Conservation (phyloP, 148 eudicot genomes). For the Fagopyrum homotropicum region DNA sequence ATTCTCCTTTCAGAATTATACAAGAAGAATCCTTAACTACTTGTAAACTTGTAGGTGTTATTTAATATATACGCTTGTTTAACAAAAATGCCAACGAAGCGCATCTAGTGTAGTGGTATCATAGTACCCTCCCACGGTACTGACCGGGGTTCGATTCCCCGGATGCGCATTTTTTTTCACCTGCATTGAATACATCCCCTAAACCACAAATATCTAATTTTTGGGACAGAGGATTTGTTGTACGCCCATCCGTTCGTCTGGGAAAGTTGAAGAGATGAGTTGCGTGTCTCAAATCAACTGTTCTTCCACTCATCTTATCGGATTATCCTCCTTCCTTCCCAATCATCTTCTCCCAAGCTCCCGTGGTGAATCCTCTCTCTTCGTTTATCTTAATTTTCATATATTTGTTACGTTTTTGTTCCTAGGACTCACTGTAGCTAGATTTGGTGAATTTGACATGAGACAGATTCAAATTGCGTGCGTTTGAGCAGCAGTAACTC, state of each 20-base stretch:
- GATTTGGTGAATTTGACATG: not conserved
- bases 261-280: slow-evolving; percentile 8
- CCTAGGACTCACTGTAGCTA: not conserved
- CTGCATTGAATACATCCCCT: too few relatives aligned
- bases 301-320: slow-evolving; percentile 6
- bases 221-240: too few relatives aligned
- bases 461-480: not conserved
- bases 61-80: too few relatives aligned
- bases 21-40: too few relatives aligned
- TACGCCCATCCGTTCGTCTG: not conserved
- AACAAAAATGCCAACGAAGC: not conserved
- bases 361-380: not conserved
- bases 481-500: not conserved
- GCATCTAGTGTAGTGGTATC: slow-evolving; percentile 18
- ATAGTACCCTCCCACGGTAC: slow-evolving; percentile 19
- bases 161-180: slow-evolving; percentile 15
- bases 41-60: too few relatives aligned
- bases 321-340: not conserved
- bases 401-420: not conserved
- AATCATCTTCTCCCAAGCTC: slow-evolving; percentile 5
- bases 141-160: slow-evolving; percentile 18
- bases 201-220: too few relatives aligned
- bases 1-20: too few relatives aligned
- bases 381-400: not conserved
- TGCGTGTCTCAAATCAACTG: slow-evolving; percentile 9